phyloP scores from a whole-genome alignment of 2,329 filamentous ascomycete species.

The Calonectria ilicicola region DNA sequence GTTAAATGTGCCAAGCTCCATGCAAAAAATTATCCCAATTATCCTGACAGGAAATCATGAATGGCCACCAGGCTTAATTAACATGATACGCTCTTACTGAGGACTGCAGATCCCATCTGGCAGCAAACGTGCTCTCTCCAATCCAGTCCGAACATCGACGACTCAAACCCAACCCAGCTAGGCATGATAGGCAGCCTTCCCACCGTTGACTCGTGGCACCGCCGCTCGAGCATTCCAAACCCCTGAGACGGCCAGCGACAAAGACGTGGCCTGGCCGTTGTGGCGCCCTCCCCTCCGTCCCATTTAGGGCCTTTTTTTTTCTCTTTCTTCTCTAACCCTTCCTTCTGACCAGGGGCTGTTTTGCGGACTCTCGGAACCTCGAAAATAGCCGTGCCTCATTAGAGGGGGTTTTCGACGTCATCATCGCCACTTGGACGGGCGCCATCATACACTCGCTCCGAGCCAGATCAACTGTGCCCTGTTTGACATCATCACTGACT shows the following conservation, averaged over 20 bases:
- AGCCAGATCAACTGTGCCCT: neutral
- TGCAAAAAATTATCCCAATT: neutral
- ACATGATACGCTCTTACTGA: neutral
- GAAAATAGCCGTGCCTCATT: neutral
- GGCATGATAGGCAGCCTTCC: neutral
- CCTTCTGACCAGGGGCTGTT: neutral
- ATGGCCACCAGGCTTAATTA: neutral
- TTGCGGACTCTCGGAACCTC: neutral
- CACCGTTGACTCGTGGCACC: conserved; percentile 13
- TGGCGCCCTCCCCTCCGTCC: neutral
- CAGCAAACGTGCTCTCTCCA: neutral
- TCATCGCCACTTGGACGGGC: conserved; percentile 10
- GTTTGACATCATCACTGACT: neutral
- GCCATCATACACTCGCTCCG: neutral
- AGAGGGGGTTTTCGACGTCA: conserved; percentile 5
- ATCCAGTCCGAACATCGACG: neutral
- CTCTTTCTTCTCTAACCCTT: neutral
- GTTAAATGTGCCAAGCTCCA: neutral
- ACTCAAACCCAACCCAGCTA: neutral
- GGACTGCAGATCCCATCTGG: neutral
- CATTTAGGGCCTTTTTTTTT: neutral
- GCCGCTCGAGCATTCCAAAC: conserved; percentile 2
- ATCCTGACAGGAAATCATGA: neutral
- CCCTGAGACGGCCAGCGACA: conserved; percentile 12
- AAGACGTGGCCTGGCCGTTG: conserved; percentile 12